These are phyloP conservation scores for Fragaria ananassa DNA, from an alignment of 306 rosid genomes.

Conservation along the genomic window DNA sequence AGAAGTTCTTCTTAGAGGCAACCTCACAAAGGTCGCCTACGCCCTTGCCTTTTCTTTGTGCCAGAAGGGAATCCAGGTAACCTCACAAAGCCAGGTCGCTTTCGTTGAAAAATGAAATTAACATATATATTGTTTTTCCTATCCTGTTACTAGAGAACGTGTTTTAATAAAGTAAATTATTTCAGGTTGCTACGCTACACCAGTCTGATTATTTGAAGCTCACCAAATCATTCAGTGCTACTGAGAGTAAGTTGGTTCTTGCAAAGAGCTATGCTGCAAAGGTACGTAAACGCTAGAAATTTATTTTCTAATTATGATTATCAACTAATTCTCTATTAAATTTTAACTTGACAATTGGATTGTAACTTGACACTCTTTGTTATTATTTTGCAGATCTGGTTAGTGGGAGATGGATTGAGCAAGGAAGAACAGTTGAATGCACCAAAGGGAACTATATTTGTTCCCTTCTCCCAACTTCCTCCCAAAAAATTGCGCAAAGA, in stretches of 20 bases:
- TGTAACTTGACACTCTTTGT: not conserved
- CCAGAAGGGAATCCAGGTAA: slow-evolving; percentile 56
- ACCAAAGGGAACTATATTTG: slow-evolving; percentile 62
- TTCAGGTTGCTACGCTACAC: slow-evolving; percentile 42
- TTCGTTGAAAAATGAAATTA: not conserved
- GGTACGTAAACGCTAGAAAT: slow-evolving; percentile 22
- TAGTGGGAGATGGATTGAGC: slow-evolving; percentile 54
- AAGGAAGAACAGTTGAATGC: slow-evolving; percentile 62
- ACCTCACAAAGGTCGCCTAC: slow-evolving; percentile 65
- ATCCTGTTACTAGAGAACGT: not conserved
- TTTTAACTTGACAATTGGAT: not conserved
- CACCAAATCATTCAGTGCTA: slow-evolving; percentile 25
- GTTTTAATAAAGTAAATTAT: not conserved
- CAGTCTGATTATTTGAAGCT: slow-evolving; percentile 47
- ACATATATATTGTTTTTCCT: not conserved
- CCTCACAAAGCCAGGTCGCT: not conserved
- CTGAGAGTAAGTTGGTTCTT: slow-evolving; percentile 34
- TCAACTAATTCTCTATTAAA: not conserved
- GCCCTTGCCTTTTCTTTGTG: slow-evolving; percentile 52
- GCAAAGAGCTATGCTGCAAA: slow-evolving; percentile 39
- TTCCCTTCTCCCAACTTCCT: slow-evolving; percentile 74
- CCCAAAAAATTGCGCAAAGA: slow-evolving; percentile 60
- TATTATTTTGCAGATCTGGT: slow-evolving; percentile 45
- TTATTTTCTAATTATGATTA: not conserved
- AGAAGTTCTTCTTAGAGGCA: slow-evolving; percentile 61